A percentile compares a stretch with the other conserved stretches of the same genome.
Conservation (phyloP, 2,329 filamentous ascomycete genomes). For the Diaporthe sp. region DNA sequence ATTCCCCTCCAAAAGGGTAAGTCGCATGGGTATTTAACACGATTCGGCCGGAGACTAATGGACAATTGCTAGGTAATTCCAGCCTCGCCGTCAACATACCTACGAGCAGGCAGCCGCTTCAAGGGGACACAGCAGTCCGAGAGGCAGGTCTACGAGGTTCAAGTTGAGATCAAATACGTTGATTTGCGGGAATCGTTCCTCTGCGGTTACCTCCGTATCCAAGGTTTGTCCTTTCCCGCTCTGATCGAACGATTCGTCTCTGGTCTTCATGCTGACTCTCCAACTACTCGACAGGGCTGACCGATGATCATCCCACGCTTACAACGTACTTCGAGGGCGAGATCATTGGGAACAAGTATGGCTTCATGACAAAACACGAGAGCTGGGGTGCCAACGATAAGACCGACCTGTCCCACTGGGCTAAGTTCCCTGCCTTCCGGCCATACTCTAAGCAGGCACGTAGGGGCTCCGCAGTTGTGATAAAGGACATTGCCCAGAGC, state of each 20-base stretch:
- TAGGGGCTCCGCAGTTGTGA: slow-evolving; percentile 68
- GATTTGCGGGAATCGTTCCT: slow-evolving; percentile 95
- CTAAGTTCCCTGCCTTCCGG: slow-evolving; percentile 87
- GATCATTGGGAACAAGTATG: slow-evolving; percentile 95
- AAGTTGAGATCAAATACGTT: slow-evolving; percentile 97
- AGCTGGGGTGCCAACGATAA: slow-evolving; percentile 94
- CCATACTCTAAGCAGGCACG: slow-evolving; percentile 74
- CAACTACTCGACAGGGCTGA: slow-evolving; percentile 75
- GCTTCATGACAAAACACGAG: slow-evolving; percentile 90
- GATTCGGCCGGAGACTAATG: slow-evolving; percentile 1
- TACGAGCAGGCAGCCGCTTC: slow-evolving; percentile 90
- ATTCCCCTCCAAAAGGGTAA: slow-evolving; percentile 68
- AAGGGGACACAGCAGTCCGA: slow-evolving; percentile 94
- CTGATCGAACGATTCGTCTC: background rate
- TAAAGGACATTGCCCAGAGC: slow-evolving; percentile 80
- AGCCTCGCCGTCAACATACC: slow-evolving; percentile 85
- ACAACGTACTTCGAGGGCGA: slow-evolving; percentile 99
- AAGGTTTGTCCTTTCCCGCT: slow-evolving; percentile 72
- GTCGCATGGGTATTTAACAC: slow-evolving; percentile 44
- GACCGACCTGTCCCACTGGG: slow-evolving; percentile 94
- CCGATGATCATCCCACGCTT: slow-evolving; percentile 95
- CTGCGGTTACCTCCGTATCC: slow-evolving; percentile 94
- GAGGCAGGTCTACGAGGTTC: slow-evolving; percentile 91
- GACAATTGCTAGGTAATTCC: slow-evolving; percentile 73
- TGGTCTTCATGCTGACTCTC: background rate